A percentile compares a stretch with the other conserved stretches of the same genome.
Evolutionary conservation across 2,329 filamentous ascomycete genomes (phyloP).

Genomic region (Leptographium radiaticola): DNA sequence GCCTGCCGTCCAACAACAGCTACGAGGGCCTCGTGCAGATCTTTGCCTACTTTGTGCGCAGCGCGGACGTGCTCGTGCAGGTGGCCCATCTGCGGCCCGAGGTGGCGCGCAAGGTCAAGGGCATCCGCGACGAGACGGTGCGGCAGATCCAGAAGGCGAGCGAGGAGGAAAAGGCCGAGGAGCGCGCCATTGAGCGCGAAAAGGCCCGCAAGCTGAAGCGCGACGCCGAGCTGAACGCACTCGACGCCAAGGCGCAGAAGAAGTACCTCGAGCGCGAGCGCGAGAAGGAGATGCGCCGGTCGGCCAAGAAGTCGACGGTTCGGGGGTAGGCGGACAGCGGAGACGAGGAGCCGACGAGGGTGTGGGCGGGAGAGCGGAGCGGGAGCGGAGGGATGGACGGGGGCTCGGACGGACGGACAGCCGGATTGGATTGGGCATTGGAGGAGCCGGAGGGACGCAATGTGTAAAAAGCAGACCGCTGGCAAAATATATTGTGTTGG

Average conservation of each 20-base stretch:
- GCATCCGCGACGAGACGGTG: constrained; percentile 67
- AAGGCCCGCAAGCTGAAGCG: constrained; percentile 79
- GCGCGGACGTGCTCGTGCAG: constrained; percentile 70
- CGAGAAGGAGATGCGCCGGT: constrained; percentile 54
- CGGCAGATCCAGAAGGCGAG: constrained; percentile 65
- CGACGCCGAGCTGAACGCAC: constrained; percentile 62
- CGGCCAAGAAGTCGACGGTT: constrained; percentile 40
- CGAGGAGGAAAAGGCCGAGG: constrained; percentile 71
- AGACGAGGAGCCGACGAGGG: neutral
- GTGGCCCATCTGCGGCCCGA: constrained; percentile 79
- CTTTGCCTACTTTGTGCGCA: constrained; percentile 68
- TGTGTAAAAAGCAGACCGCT: neutral
- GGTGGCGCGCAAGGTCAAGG: constrained; percentile 72
- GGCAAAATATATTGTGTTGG: neutral
- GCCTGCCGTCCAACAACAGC: constrained; percentile 50
- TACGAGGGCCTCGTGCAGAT: constrained; percentile 58
- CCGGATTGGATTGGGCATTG: neutral
- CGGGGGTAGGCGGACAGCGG: constrained; percentile 25
- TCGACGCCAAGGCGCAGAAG: constrained; percentile 74
- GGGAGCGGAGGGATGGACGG: too few relatives aligned
- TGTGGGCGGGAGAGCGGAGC: neutral
- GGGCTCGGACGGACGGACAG: too few relatives aligned
- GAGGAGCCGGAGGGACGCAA: neutral
- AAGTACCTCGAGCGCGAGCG: constrained; percentile 73
- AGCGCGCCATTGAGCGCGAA: constrained; percentile 58